Evolutionary conservation across 2,329 filamentous ascomycete species (phyloP).

Genomic region (Xylaria sp.): DNA sequence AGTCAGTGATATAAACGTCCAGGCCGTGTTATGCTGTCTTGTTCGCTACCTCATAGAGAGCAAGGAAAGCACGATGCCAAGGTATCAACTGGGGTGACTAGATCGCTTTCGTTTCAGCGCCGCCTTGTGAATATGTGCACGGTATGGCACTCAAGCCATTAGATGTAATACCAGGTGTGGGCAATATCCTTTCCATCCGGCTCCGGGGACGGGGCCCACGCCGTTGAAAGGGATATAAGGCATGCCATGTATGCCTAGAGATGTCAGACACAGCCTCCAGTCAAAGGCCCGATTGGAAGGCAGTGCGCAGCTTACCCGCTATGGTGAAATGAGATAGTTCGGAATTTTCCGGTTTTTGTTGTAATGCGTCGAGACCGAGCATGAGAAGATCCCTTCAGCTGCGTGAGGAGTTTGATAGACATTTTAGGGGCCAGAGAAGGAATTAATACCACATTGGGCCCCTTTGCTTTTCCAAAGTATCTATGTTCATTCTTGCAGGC

Average conservation of each 20-base stretch:
- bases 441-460: conserved; percentile 36
- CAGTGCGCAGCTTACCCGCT: conserved; percentile 47
- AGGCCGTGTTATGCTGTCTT: conserved; percentile 1
- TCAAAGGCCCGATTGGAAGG: neutral
- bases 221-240: conserved; percentile 50
- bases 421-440: neutral
- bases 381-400: conserved; percentile 55
- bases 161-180: conserved; percentile 47
- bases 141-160: neutral
- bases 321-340: conserved; percentile 58
- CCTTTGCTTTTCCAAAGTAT: conserved; percentile 46
- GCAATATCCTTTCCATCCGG: conserved; percentile 33
- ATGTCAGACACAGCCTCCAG: neutral
- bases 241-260: conserved; percentile 40
- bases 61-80: conserved; percentile 63
- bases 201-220: conserved; percentile 44
- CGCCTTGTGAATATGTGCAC: neutral
- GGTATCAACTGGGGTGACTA: conserved; percentile 55
- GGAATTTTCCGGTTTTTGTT: conserved; percentile 48
- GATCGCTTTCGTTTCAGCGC: conserved; percentile 11
- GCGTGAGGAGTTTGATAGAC: conserved; percentile 6
- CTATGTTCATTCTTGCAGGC: conserved; percentile 55
- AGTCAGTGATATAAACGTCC: conserved; percentile 18
- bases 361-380: conserved; percentile 51
- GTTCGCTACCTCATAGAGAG: conserved; percentile 61